Conservation (phyloP, 495 filamentous ascomycete genomes). For the Xylaria curta region DNA sequence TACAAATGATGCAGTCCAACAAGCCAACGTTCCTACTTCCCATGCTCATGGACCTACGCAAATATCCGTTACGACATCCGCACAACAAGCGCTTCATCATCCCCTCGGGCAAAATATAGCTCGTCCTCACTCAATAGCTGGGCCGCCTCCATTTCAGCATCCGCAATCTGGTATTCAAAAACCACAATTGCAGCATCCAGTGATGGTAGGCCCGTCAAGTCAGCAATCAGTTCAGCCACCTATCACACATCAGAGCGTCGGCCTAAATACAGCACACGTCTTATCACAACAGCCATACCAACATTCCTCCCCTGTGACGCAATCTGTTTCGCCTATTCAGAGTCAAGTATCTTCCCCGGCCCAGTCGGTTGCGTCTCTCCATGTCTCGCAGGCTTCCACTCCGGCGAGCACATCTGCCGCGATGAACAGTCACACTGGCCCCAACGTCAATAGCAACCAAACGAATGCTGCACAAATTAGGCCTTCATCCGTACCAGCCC, state of each 20-base stretch:
- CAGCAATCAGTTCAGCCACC: constrained; percentile 17
- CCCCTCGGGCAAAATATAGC: background rate
- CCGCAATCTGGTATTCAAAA: constrained; percentile 5
- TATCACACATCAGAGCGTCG: background rate
- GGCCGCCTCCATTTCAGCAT: background rate
- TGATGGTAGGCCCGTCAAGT: constrained; percentile 6
- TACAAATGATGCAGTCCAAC: constrained; percentile 13
- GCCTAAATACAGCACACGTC: constrained; percentile 17
- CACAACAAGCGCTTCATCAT: background rate
- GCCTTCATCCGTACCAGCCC: constrained; percentile 17
- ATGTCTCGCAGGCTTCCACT: constrained; percentile 37
- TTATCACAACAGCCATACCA: constrained; percentile 26
- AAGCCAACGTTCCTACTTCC: background rate
- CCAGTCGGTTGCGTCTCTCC: constrained; percentile 35
- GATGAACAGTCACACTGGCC: constrained; percentile 19
- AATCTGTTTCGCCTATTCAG: constrained; percentile 37
- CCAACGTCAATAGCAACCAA: constrained; percentile 23
- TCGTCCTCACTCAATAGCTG: background rate
- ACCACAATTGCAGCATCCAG: constrained; percentile 13
- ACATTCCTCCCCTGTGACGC: constrained; percentile 24
- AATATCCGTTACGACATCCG: background rate
- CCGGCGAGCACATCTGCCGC: constrained; percentile 30
- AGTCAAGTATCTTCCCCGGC: constrained; percentile 41
- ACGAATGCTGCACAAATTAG: constrained; percentile 16
- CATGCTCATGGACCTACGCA: background rate